Evolutionary conservation across 1,284 basidiomycete species (phyloP).

Genomic region (Pisolithus thermaeus): DNA sequence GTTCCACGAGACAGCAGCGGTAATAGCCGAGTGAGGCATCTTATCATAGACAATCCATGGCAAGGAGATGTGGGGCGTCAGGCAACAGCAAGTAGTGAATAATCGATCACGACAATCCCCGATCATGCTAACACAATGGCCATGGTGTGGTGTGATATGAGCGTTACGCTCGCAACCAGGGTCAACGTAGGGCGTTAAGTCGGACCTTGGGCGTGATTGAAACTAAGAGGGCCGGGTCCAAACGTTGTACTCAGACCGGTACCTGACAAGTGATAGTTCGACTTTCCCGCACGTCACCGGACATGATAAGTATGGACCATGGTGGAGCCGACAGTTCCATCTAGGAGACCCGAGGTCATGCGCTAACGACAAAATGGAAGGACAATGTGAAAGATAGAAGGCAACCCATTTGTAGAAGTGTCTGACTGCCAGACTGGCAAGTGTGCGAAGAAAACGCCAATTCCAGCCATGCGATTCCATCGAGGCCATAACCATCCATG

Average conservation of each 20-base stretch:
- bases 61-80: not conserved
- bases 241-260: no score
- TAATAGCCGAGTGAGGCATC: not conserved
- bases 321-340: not conserved
- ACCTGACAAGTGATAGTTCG: not conserved
- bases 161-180: not conserved
- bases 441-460: not conserved
- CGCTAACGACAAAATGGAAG: not conserved
- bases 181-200: not conserved
- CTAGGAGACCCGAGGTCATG: not conserved
- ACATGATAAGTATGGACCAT: not conserved
- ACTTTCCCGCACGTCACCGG: not conserved
- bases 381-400: not conserved
- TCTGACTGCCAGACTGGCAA: not conserved
- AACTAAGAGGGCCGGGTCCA: no score
- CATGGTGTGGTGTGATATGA: not conserved
- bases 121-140: not conserved
- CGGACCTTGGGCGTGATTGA: no score
- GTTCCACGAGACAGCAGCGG: not conserved
- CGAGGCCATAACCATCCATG: not conserved
- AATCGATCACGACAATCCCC: no score
- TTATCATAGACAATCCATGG: not conserved
- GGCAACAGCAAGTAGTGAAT: not conserved
- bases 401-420: no score
- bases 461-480: not conserved